phyloP scores from a whole-genome alignment of 768 basidiomycete genomes.

The Boletus rufocinnamomeus region DNA sequence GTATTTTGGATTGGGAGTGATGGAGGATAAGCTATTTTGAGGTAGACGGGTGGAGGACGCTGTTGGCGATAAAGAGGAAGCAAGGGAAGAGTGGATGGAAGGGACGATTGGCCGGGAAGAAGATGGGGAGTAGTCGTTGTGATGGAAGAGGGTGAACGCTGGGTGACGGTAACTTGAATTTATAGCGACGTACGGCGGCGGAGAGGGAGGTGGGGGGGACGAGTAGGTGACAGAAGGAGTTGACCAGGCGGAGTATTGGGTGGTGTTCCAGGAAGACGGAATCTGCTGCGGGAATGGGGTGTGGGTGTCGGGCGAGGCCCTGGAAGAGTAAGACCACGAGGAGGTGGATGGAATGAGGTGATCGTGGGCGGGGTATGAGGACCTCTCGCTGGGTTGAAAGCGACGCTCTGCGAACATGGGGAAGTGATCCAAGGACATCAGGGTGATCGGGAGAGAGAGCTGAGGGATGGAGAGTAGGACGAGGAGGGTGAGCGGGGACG shows the following conservation, averaged over 20 bases:
- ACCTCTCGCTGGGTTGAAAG: slow-evolving; percentile 32
- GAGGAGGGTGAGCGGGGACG: slow-evolving; percentile 6
- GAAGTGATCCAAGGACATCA: slow-evolving; percentile 38
- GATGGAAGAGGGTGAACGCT: slow-evolving; percentile 20
- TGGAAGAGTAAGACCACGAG: slow-evolving; percentile 30
- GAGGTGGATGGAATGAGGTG: slow-evolving; percentile 21
- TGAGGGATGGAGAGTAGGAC: neutral
- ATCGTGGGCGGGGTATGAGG: slow-evolving; percentile 27
- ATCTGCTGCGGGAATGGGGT: slow-evolving; percentile 17
- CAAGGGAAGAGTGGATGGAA: slow-evolving; percentile 16
- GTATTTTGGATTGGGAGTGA: slow-evolving; percentile 19
- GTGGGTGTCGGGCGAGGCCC: slow-evolving; percentile 23
- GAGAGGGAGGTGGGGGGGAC: slow-evolving; percentile 26
- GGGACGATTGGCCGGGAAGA: slow-evolving; percentile 24
- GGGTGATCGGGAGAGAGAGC: slow-evolving; percentile 5
- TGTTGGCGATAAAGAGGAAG: slow-evolving; percentile 22
- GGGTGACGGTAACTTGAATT: slow-evolving; percentile 29
- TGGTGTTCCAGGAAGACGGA: slow-evolving; percentile 23
- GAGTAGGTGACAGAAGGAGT: slow-evolving; percentile 22
- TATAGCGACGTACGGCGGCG: slow-evolving; percentile 26
- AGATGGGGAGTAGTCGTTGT: slow-evolving; percentile 22
- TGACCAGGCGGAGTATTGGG: slow-evolving; percentile 20
- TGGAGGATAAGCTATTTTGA: slow-evolving; percentile 23
- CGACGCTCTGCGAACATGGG: slow-evolving; percentile 35
- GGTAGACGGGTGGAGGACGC: slow-evolving; percentile 13